phyloP scores from a whole-genome alignment of 768 basidiomycete genomes.

The Leccinum pellstonianum region DNA sequence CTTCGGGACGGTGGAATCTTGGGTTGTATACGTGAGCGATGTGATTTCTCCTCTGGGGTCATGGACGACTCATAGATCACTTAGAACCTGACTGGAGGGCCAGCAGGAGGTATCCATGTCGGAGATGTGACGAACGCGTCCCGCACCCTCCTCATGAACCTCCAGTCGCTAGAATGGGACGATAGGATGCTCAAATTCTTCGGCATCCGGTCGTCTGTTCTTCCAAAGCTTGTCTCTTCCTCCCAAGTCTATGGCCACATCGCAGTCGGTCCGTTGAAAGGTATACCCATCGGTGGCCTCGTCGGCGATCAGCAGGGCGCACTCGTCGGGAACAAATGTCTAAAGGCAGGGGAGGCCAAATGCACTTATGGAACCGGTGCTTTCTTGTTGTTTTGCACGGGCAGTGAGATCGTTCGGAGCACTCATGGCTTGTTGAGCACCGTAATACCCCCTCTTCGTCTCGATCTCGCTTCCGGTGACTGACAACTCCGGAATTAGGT shows the following conservation, averaged over 20 bases:
- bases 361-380: slow-evolving; percentile 98
- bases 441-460: slow-evolving; percentile 38
- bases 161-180: slow-evolving; percentile 82
- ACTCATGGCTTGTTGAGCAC: slow-evolving; percentile 87
- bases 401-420: slow-evolving; percentile 80
- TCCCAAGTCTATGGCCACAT: slow-evolving; percentile 90
- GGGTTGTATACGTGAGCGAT: slow-evolving; percentile 81
- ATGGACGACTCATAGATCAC: slow-evolving; percentile 2
- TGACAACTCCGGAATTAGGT: slow-evolving; percentile 45
- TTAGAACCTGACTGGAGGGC: slow-evolving; percentile 84
- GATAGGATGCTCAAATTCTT: slow-evolving; percentile 84
- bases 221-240: slow-evolving; percentile 87
- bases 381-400: slow-evolving; percentile 95
- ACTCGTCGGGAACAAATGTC: slow-evolving; percentile 93
- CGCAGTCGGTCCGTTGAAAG: slow-evolving; percentile 60
- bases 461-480: not conserved
- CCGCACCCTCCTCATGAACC: slow-evolving; percentile 88
- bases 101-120: slow-evolving; percentile 68
- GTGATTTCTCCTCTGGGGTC: slow-evolving; percentile 10
- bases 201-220: slow-evolving; percentile 67
- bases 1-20: slow-evolving; percentile 96
- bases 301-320: slow-evolving; percentile 99
- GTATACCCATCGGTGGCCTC: slow-evolving; percentile 85
- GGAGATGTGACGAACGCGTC: slow-evolving; percentile 96
- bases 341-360: slow-evolving; percentile 90